A percentile compares a stretch with the other conserved stretches of the same genome.
Conservation (phyloP, 345 rosid species). For the Populus davidiana region DNA sequence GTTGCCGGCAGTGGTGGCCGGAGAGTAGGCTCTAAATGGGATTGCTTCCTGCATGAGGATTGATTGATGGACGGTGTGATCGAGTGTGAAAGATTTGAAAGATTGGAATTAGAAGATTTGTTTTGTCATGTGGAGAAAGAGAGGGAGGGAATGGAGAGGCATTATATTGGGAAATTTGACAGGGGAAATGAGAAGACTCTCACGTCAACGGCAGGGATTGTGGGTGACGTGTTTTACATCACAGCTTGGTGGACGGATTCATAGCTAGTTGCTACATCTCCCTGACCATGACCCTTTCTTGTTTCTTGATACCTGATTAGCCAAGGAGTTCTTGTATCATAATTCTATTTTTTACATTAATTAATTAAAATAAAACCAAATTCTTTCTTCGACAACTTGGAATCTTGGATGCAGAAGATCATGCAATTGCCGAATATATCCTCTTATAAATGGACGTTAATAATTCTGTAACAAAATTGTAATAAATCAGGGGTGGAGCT, state of each 20-base stretch:
- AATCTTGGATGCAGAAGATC: too few relatives aligned
- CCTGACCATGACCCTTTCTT: constrained; percentile 10
- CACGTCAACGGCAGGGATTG: constrained; percentile 48
- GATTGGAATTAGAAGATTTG: constrained; percentile 4
- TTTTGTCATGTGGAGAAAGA: neutral
- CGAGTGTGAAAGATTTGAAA: neutral
- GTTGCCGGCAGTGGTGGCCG: constrained; percentile 20
- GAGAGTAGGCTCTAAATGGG: constrained; percentile 21
- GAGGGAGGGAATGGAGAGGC: neutral
- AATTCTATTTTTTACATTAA: too few relatives aligned
- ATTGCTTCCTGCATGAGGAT: constrained; percentile 22
- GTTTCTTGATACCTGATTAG: neutral
- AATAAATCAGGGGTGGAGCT: too few relatives aligned
- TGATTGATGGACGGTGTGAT: neutral
- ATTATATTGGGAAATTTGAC: neutral
- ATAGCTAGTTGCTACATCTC: constrained; percentile 7
- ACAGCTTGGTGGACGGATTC: constrained; percentile 41
- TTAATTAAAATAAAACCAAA: too few relatives aligned
- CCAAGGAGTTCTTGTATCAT: too few relatives aligned
- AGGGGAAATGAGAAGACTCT: constrained; percentile 30
- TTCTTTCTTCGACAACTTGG: too few relatives aligned
- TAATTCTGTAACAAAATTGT: too few relatives aligned
- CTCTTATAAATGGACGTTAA: too few relatives aligned
- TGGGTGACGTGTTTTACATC: constrained; percentile 47
- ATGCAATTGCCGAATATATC: too few relatives aligned